phyloP scores from a whole-genome alignment of 2,329 filamentous ascomycete species.

The Pyrenophora seminiperda region DNA sequence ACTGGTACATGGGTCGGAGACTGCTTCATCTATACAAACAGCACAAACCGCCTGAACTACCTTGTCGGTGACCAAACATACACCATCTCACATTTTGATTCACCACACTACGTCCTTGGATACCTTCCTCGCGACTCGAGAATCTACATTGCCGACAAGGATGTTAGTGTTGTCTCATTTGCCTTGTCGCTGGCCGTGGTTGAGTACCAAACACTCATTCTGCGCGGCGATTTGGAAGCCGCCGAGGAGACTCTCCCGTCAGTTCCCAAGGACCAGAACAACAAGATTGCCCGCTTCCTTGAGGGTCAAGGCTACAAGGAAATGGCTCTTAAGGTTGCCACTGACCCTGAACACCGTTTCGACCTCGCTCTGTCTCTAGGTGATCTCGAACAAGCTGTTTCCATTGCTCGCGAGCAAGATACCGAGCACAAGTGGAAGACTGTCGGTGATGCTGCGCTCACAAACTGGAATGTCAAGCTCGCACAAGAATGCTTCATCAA shows the following conservation, averaged over 20 bases:
- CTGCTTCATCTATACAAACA: constrained; percentile 98
- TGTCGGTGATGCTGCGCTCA: constrained; percentile 87
- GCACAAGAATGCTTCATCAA: constrained; percentile 93
- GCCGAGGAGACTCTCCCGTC: constrained; percentile 82
- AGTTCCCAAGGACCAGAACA: constrained; percentile 90
- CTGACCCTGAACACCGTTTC: constrained; percentile 94
- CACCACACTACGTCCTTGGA: constrained; percentile 90
- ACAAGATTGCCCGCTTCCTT: constrained; percentile 96
- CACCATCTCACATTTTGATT: constrained; percentile 95
- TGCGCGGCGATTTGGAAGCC: constrained; percentile 90
- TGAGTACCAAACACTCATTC: constrained; percentile 94
- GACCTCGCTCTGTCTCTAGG: constrained; percentile 84
- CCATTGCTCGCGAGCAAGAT: constrained; percentile 80
- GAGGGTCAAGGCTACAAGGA: constrained; percentile 98
- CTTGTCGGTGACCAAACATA: constrained; percentile 97
- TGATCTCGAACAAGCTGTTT: constrained; percentile 82
- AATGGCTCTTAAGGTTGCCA: constrained; percentile 89
- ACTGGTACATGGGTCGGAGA: constrained; percentile 98
- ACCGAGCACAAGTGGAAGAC: constrained; percentile 98
- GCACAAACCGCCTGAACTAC: constrained; percentile 95
- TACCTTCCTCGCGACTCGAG: constrained; percentile 95
- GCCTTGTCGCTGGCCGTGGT: constrained; percentile 88
- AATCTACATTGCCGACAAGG: constrained; percentile 94
- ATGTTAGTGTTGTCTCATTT: constrained; percentile 89
- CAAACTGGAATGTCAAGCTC: constrained; percentile 82